Conservation (phyloP, 345 rosid genomes). For the Isatis tinctoria region DNA sequence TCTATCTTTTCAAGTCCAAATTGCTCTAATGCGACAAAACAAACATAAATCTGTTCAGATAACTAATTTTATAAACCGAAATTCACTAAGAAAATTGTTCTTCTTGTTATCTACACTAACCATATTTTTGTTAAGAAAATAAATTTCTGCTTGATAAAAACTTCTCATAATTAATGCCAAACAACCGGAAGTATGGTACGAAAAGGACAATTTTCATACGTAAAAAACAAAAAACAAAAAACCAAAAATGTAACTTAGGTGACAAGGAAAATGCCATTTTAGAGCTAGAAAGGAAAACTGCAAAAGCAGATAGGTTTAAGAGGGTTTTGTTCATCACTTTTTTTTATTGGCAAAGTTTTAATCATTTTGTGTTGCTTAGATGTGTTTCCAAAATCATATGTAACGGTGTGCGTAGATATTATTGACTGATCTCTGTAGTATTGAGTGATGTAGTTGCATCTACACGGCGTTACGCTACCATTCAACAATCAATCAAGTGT, state of each 20-base stretch:
- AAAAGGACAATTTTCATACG: neutral
- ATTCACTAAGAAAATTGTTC: neutral
- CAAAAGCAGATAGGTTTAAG: neutral
- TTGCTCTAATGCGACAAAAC: neutral
- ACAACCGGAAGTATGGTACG: neutral
- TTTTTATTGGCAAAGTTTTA: neutral
- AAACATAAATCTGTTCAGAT: neutral
- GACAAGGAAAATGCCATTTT: neutral
- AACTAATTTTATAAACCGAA: neutral
- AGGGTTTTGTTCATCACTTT: neutral
- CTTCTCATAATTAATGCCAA: neutral
- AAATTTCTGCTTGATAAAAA: neutral
- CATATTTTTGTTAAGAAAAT: neutral
- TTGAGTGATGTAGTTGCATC: neutral
- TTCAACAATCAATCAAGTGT: slow-evolving; percentile 24
- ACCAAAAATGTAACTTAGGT: neutral
- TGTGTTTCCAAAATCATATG: slow-evolving; percentile 4
- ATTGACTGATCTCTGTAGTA: neutral
- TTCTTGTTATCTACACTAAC: neutral
- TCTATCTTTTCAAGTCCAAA: neutral
- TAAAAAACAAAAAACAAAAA: neutral
- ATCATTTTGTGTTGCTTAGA: slow-evolving; percentile 5
- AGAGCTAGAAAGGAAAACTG: neutral
- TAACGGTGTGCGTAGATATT: neutral
- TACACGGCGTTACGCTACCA: slow-evolving; percentile 19